A percentile compares a stretch with the other conserved stretches of the same genome.
phyloP scores from a whole-genome alignment of 164 flowering plant species.

The Aristolochia californica region DNA sequence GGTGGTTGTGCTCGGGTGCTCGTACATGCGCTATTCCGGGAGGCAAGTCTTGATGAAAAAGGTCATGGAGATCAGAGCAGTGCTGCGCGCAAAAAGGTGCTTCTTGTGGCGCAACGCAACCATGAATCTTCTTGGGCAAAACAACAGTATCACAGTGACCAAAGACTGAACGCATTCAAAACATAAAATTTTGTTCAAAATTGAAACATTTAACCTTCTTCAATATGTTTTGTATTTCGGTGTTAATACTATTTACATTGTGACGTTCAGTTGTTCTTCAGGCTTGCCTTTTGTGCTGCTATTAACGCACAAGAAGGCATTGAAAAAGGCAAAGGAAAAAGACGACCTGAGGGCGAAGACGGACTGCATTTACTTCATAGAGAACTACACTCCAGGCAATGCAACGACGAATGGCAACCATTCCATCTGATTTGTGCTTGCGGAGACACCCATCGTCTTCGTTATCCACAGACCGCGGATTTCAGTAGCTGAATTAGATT shows the following conservation, averaged over 20 bases:
- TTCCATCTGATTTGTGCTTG: background rate
- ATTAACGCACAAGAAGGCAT: constrained; percentile 5
- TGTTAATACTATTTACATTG: too few relatives aligned
- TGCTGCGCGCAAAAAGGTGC: constrained; percentile 5
- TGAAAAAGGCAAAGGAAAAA: constrained; percentile 3
- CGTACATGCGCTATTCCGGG: background rate
- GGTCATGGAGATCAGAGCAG: background rate
- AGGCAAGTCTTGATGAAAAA: background rate
- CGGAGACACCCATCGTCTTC: too few relatives aligned
- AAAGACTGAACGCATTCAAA: too few relatives aligned
- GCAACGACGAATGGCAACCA: background rate
- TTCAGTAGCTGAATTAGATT: too few relatives aligned
- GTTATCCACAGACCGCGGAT: too few relatives aligned
- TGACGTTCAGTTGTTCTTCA: too few relatives aligned
- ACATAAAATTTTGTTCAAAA: too few relatives aligned
- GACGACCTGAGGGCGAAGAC: constrained; percentile 5
- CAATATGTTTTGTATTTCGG: too few relatives aligned
- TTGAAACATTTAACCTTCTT: too few relatives aligned
- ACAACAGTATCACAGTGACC: too few relatives aligned
- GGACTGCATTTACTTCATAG: constrained; percentile 7
- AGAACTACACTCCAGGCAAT: constrained; percentile 1
- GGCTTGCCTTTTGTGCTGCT: constrained; percentile 6
- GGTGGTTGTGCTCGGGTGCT: constrained; percentile 6
- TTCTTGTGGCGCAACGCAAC: too few relatives aligned
- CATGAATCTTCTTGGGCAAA: too few relatives aligned